Conservation (phyloP, 1,284 basidiomycete species). For the Coniferiporia sulphurascens region DNA sequence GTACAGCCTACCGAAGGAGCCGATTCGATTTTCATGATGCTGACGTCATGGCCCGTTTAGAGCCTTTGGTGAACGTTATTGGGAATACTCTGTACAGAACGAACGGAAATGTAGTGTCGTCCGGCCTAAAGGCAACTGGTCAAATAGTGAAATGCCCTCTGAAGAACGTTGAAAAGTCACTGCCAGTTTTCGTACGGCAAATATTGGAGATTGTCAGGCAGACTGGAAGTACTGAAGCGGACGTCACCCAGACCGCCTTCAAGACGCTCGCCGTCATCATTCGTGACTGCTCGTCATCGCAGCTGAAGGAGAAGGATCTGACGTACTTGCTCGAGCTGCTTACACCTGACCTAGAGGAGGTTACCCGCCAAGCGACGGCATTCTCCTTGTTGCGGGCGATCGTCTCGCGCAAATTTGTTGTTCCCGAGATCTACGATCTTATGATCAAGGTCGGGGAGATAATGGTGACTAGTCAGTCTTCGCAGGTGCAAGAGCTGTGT, state of each 20-base stretch:
- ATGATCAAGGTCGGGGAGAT: constrained; percentile 96
- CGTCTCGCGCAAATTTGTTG: constrained; percentile 85
- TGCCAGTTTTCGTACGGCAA: constrained; percentile 84
- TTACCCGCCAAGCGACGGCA: constrained; percentile 79
- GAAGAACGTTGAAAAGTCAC: constrained; percentile 68
- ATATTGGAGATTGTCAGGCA: constrained; percentile 83
- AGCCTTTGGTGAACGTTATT: constrained; percentile 82
- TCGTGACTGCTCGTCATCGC: constrained; percentile 76
- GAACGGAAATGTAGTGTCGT: constrained; percentile 72
- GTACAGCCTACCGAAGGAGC: constrained; percentile 81
- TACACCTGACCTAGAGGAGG: constrained; percentile 91
- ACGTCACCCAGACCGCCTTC: constrained; percentile 85
- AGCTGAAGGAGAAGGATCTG: constrained; percentile 88
- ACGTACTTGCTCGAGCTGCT: constrained; percentile 84
- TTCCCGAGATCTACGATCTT: constrained; percentile 95
- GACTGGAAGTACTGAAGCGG: constrained; percentile 85
- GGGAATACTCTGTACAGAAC: constrained; percentile 93
- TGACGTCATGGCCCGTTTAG: constrained; percentile 71
- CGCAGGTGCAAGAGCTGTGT: constrained; percentile 88
- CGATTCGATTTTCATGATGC: constrained; percentile 83
- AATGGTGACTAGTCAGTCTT: constrained; percentile 91
- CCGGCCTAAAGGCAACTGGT: constrained; percentile 79
- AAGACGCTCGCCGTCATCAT: constrained; percentile 84
- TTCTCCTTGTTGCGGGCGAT: constrained; percentile 93
- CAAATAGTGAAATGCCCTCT: constrained; percentile 85